Evolutionary conservation across 2,329 filamentous ascomycete species (phyloP), one percentile per base, ranked within the genome.

Genomic region (Diatrype stigma): DNA sequence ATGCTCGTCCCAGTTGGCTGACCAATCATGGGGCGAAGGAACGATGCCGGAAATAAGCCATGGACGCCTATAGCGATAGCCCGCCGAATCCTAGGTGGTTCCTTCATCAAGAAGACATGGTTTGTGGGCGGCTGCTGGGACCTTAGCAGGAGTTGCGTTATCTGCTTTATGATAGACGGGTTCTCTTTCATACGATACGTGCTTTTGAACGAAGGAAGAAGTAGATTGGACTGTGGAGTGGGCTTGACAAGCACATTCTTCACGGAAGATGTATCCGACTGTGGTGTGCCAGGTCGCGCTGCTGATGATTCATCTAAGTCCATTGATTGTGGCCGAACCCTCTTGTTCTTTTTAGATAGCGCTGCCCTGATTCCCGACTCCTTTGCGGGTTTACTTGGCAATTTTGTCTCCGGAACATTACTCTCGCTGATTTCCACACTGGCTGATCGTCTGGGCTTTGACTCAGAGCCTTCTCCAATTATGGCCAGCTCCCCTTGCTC

Each of bases 1-100:
- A 97, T 84, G 0, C 93, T 97, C 1, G 94, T 99, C 6, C 94
- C 94, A 0, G 92, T 99, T 0, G 94, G 94, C 61, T 96, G 93
- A 0, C 94, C 94, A 16, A 97, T 86, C 59, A 99, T 88, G 19
- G 87, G 88, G n/a, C 94, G 86, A 34, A 99, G 78, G 40, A 95
- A 82, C 0, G 87, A 83, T 0, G 90, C 90, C 1, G 94, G 94
- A 58, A 97, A 96, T 53, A 96, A 87, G 1, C 94, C 94, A 67
- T 99, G 94, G 1, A 99, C 84, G 37, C 94, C 94, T 58, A 99
- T 96, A 1, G 92, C 91, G 5, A 99, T 78, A 12, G 94, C 94
- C 58, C 87, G 94, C 63, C 84, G 90, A 45, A 97, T 84, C 57
- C 81, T 87, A 1, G 84, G 87, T 0, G 82, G 77, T 7, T 88